Conservation (phyloP, 2,329 filamentous ascomycete species). For the Leptographium galeiforme region DNA sequence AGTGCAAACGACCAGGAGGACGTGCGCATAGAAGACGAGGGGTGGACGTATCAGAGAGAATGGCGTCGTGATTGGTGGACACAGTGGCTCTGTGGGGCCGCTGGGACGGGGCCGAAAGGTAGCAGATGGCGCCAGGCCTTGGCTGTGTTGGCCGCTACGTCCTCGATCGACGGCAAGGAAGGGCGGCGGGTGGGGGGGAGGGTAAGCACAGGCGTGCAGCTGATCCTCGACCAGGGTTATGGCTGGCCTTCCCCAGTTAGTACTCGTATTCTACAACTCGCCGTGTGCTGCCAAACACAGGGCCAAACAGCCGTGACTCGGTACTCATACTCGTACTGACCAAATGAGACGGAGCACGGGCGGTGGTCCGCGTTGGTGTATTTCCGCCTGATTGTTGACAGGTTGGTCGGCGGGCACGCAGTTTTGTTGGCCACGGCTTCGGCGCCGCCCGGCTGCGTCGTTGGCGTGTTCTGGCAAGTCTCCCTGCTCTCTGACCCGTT, state of each 20-base stretch:
- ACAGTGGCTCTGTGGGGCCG: neutral
- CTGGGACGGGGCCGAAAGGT: neutral
- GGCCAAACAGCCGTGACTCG: neutral
- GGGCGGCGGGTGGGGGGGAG: neutral
- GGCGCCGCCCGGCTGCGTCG: neutral
- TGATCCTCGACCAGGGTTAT: neutral
- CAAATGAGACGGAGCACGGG: neutral
- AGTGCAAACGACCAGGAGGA: no score
- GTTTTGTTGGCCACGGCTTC: neutral
- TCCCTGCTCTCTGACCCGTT: neutral
- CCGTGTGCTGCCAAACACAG: neutral
- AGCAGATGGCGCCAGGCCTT: neutral
- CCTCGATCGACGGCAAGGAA: conserved; percentile 1
- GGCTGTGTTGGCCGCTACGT: neutral
- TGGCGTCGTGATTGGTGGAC: neutral
- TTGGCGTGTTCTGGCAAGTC: neutral
- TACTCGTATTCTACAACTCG: neutral
- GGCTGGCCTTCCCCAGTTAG: neutral
- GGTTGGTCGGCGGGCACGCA: neutral
- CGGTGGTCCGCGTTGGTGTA: neutral
- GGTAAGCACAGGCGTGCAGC: neutral
- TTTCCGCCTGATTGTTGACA: neutral
- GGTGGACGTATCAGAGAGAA: no score
- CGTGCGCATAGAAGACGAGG: no score
- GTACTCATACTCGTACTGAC: neutral